Base-by-base conservation (phyloP, 1,284 basidiomycete species). In the Ustilago tritici region DNA sequence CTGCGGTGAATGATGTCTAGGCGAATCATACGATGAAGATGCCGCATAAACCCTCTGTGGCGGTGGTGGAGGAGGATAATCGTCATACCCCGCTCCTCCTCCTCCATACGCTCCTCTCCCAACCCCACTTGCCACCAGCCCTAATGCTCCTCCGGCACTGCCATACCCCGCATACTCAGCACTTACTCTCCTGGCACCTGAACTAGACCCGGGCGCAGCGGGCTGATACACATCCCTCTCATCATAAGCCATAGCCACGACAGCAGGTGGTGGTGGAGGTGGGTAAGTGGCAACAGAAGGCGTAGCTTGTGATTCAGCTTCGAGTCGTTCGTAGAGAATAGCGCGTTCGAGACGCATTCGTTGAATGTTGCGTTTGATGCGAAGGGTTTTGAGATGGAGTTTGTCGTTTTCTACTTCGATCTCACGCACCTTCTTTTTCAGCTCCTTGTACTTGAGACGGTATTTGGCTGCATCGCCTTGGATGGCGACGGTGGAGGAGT, bases 371-470 rank as follows among this genome's bases (percentile, higher is more conserved):
- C 92, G 91, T 87, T 93, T 95, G 54, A 93, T 91, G 80, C 92
- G 89, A 23, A 94, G 88, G 49, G 94, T 90, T 87, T 93, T 92
- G 88, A 92, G 90, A 81, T 92, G 90, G 65, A 95, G 89, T 87
- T 91, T 93, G 89, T 95, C 93, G 87, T 95, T 95, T 87, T 94
- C 93, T 92, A 89, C 87, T 87, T 95, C 94, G 73, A 95, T 93
- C 87, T 95, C 93, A 85, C 91, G 91, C 62, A 95, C 92, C 88
- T 95, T 95, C 85, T 90, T 90, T 86, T 94, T 95, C 78, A 95
- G 88, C 71, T 95, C 93, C 86, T 91, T 93, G 88, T 95, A 95
- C 87, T 95, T 95, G 82, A 90, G 89, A 70, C 93, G 91, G 86
- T 95, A 95, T 87, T 94, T 95, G 84, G 90, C 90, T 84, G 95